phyloP scores from a whole-genome alignment of 2,329 filamentous ascomycete species.

The Bipolaris cookei region DNA sequence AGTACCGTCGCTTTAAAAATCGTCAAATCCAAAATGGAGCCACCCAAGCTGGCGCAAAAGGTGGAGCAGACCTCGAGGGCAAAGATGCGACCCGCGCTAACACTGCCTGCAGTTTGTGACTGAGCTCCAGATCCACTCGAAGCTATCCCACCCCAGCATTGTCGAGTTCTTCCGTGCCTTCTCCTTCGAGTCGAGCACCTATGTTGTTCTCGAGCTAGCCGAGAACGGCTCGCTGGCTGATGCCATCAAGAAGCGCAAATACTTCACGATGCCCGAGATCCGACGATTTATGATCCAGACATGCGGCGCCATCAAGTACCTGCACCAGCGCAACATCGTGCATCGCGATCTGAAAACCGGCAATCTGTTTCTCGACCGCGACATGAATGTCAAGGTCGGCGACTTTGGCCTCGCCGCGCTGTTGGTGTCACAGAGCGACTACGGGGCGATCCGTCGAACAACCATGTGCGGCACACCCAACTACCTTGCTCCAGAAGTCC shows the following conservation, averaged over 20 bases:
- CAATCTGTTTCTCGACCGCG: constrained; percentile 90
- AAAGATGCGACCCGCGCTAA: constrained; percentile 25
- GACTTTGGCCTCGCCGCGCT: constrained; percentile 95
- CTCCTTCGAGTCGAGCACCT: constrained; percentile 85
- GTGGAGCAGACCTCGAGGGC: constrained; percentile 53
- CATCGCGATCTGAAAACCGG: constrained; percentile 98
- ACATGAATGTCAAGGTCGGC: constrained; percentile 98
- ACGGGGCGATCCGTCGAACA: constrained; percentile 78
- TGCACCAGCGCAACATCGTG: constrained; percentile 94
- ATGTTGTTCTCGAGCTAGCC: constrained; percentile 92
- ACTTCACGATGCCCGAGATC: constrained; percentile 90
- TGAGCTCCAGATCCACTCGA: constrained; percentile 97
- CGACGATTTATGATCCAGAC: constrained; percentile 94
- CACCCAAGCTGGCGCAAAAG: constrained; percentile 83
- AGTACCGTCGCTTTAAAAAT: constrained; percentile 80
- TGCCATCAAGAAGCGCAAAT: constrained; percentile 92
- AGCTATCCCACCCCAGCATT: constrained; percentile 94
- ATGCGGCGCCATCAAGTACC: constrained; percentile 95
- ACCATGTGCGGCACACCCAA: constrained; percentile 97
- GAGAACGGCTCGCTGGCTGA: constrained; percentile 97
- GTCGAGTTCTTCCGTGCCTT: constrained; percentile 96
- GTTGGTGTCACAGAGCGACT: constrained; percentile 88
- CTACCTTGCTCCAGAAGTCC: constrained; percentile 95
- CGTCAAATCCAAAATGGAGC: constrained; percentile 79
- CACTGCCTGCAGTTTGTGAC: constrained; percentile 64